phyloP scores from a whole-genome alignment of 257 asterid species.

The Gardenia jasminoides region DNA sequence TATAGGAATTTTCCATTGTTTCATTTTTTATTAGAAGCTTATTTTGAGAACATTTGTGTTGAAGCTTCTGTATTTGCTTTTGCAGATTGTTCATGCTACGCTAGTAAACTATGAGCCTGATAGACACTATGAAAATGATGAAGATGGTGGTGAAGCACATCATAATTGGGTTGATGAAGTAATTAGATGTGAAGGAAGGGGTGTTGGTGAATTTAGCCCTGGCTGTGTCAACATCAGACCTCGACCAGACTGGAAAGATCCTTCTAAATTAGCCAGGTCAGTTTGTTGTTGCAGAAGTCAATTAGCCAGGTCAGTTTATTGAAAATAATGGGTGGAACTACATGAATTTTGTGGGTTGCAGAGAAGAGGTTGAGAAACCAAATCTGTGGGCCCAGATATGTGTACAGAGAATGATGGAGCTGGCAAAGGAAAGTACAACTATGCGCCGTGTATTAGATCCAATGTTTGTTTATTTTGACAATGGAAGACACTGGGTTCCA shows the following conservation, averaged over 20 bases:
- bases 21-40: background rate
- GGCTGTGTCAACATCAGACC: constrained; percentile 46
- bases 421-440: constrained; percentile 84
- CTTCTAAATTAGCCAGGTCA: constrained; percentile 69
- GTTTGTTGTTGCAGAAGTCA: constrained; percentile 10
- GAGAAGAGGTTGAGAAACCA: constrained; percentile 87
- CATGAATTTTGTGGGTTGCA: constrained; percentile 25
- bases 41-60: background rate
- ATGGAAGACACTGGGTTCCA: constrained; percentile 68
- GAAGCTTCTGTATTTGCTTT: constrained; percentile 14
- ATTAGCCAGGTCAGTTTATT: constrained; percentile 55
- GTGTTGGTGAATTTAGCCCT: constrained; percentile 71
- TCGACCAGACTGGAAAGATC: constrained; percentile 78
- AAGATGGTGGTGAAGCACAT: constrained; percentile 65
- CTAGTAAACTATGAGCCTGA: constrained; percentile 74
- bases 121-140: constrained; percentile 53
- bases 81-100: constrained; percentile 74
- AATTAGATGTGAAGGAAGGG: constrained; percentile 86
- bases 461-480: constrained; percentile 79
- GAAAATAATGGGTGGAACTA: constrained; percentile 2
- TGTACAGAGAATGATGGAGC: constrained; percentile 85
- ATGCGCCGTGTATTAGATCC: constrained; percentile 89
- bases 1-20: background rate
- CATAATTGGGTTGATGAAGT: constrained; percentile 99
- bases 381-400: constrained; percentile 92